A percentile compares a stretch with the other conserved stretches of the same genome.
phyloP scores from a whole-genome alignment of 2,329 filamentous ascomycete genomes.

The Botrytis cinerea region DNA sequence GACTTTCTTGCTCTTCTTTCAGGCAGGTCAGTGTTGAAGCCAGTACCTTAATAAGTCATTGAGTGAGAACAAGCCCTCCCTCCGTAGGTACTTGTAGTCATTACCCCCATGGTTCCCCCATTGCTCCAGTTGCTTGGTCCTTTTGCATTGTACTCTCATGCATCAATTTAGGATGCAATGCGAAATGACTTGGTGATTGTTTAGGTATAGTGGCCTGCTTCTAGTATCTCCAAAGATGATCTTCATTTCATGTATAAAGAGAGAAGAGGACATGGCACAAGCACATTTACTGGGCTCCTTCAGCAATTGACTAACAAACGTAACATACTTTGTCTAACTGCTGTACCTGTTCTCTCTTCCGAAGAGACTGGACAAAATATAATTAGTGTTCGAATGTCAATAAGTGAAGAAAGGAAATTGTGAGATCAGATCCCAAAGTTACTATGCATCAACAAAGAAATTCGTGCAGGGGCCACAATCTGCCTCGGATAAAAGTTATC shows the following conservation, averaged over 20 bases:
- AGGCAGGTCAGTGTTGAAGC: not conserved
- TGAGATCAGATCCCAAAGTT: not conserved
- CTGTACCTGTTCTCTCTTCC: not conserved
- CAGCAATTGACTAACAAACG: not conserved
- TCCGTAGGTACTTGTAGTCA: not conserved
- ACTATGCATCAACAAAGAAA: not conserved
- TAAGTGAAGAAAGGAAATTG: not conserved
- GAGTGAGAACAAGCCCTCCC: slow-evolving; percentile 4
- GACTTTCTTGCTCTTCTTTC: not conserved
- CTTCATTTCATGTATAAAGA: not conserved
- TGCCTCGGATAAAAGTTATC: slow-evolving; percentile 17
- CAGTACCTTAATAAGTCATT: not conserved
- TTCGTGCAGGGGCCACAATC: not conserved
- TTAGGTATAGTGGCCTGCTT: not conserved
- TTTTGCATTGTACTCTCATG: slow-evolving; percentile 13
- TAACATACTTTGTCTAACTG: not conserved
- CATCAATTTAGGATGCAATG: slow-evolving; percentile 14
- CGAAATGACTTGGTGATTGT: not conserved
- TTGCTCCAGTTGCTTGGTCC: slow-evolving; percentile 5
- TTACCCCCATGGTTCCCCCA: not conserved
- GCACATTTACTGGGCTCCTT: not conserved
- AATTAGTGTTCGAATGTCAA: not conserved
- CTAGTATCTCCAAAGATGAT: not conserved
- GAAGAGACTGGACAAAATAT: not conserved
- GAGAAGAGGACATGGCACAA: not conserved